A percentile compares a stretch with the other conserved stretches of the same genome.
These are phyloP conservation scores for Punica granatum DNA, from an alignment of 345 rosid genomes.

Conservation along the genomic window DNA sequence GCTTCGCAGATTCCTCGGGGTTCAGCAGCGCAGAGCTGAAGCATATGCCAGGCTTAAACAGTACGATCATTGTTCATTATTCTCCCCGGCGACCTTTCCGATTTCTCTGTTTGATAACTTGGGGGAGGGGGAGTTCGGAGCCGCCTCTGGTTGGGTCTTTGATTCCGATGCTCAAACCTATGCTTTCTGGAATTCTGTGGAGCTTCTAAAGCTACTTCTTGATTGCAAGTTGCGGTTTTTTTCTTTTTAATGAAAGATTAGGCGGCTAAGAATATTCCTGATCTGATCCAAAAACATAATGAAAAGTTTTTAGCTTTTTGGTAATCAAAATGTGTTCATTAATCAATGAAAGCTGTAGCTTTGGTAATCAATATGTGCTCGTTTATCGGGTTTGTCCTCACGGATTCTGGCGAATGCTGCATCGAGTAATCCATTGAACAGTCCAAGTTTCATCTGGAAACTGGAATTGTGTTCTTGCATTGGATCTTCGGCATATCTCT, in stretches of 20 bases:
- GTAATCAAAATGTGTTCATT: too few species aligned
- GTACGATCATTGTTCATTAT: constrained; percentile 19
- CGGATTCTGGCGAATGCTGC: background rate
- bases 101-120: background rate
- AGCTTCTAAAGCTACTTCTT: background rate
- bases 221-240: background rate
- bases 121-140: background rate
- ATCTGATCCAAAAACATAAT: background rate
- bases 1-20: constrained; percentile 55
- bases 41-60: constrained; percentile 76
- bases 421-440: background rate
- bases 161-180: background rate
- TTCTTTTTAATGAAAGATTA: too few species aligned
- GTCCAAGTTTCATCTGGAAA: background rate
- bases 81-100: background rate
- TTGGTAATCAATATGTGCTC: background rate
- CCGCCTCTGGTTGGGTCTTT: background rate
- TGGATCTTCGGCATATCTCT: too few species aligned
- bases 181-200: background rate
- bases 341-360: too few species aligned
- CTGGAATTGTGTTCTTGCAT: background rate
- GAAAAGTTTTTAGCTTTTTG: too few species aligned
- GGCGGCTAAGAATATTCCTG: background rate
- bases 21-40: constrained; percentile 84
- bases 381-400: background rate